phyloP scores from a whole-genome alignment of 306 rosid species.

The Corylus avellana region DNA sequence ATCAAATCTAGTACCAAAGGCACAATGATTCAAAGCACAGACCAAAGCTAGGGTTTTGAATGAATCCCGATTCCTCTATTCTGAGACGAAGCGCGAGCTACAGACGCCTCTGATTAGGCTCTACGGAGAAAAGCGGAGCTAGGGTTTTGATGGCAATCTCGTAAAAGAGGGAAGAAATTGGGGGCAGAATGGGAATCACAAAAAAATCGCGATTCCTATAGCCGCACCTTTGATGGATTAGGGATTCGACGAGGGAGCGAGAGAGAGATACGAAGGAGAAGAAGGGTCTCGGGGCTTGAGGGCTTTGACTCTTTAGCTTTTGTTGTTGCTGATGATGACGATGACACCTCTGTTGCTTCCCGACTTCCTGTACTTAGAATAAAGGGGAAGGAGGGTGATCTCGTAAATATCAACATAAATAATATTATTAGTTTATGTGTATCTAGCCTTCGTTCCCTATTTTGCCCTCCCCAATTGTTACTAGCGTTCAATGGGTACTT shows the following conservation, averaged over 20 bases:
- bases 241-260: conserved; percentile 10
- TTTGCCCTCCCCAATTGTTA: too few species aligned
- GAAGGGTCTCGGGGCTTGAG: conserved; percentile 42
- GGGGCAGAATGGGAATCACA: conserved; percentile 15
- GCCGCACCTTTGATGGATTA: conserved; percentile 35
- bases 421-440: neutral
- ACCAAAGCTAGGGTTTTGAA: conserved; percentile 70
- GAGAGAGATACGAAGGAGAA: conserved; percentile 6
- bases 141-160: conserved; percentile 53
- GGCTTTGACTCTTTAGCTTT: conserved; percentile 62
- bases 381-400: conserved; percentile 49
- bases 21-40: conserved; percentile 43
- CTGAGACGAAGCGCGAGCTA: conserved; percentile 27
- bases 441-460: too few species aligned
- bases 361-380: conserved; percentile 30
- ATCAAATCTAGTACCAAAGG: conserved; percentile 46
- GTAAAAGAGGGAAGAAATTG: conserved; percentile 15
- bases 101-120: conserved; percentile 29
- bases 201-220: conserved; percentile 16
- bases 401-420: conserved; percentile 24
- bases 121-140: conserved; percentile 32
- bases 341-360: conserved; percentile 46
- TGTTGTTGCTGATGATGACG: conserved; percentile 64
- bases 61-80: conserved; percentile 40
- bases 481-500: too few species aligned